phyloP scores from a whole-genome alignment of 768 basidiomycete genomes.

The Udeniomyces megalosporus region DNA sequence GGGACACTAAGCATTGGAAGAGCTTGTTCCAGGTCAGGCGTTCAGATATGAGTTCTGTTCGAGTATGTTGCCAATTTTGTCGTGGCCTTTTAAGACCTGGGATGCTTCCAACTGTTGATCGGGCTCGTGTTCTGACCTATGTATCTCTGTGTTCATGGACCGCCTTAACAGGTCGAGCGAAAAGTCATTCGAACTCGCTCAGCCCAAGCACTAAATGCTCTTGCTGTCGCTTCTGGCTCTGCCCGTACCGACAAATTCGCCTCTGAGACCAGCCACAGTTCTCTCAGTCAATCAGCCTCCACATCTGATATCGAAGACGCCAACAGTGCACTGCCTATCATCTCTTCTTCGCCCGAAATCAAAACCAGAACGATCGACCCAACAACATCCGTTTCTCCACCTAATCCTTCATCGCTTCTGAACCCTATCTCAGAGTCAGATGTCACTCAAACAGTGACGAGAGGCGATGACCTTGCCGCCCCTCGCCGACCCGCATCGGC shows the following conservation, averaged over 20 bases:
- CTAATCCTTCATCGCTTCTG: no score
- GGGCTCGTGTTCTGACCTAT: not conserved
- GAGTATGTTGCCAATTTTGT: conserved; percentile 74
- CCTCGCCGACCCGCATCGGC: conserved; percentile 67
- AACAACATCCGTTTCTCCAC: no score
- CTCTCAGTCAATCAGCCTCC: not conserved
- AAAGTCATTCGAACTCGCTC: conserved; percentile 6
- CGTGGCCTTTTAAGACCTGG: no score
- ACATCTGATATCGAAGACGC: no score
- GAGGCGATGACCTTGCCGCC: conserved; percentile 20
- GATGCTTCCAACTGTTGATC: conserved; percentile 31
- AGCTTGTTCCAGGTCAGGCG: conserved; percentile 70
- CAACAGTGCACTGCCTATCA: no score
- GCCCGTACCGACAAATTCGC: not conserved
- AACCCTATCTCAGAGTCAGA: no score
- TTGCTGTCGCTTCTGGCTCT: not conserved
- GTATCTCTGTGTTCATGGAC: not conserved
- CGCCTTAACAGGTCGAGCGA: not conserved
- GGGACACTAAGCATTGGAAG: conserved; percentile 58
- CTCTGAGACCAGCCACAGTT: not conserved
- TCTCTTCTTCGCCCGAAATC: no score
- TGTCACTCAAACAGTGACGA: not conserved
- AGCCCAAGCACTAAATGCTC: conserved; percentile 2
- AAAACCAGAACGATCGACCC: no score
- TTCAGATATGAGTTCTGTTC: conserved; percentile 73